Base-by-base conservation (phyloP, 2,329 filamentous ascomycete genomes). In the Sporothrix protearum region DNA sequence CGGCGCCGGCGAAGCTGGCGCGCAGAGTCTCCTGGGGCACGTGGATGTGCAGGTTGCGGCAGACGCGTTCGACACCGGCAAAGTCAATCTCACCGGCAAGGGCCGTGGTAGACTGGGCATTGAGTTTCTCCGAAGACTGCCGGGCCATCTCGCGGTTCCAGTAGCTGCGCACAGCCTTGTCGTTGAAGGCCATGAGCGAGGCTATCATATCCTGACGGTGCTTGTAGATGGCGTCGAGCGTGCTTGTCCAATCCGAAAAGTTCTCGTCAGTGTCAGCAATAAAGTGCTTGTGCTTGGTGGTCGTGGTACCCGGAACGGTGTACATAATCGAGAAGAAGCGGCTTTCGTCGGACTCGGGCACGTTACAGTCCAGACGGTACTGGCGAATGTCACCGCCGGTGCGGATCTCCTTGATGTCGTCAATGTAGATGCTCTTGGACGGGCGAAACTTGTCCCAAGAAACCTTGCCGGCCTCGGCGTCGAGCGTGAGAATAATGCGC, bases 251-350 rank as follows among this genome's bases (percentile, higher is more conserved):
- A 33, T 92, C 84, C 39, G 89, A 85, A 76, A 95, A 91, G 8
- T 89, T 88, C 75, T 89, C 87, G 63, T 89, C 84, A 73, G 91
- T 90, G 12, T 91, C 90, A 33, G 94, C 93, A 71, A 97, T 89
- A 68, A 99, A 85, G 80, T 98, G 94, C 83, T 98, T 89, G 9
- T 91, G 91, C 80, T 97, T 97, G 76, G 89, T 91, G 78, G 93
- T 95, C 9, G 91, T 90, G 73, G 90, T 91, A 76, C 93, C 92
- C 0, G 91, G 89, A 49, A 93, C 87, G 0, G 89, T 88, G 80
- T 97, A 97, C 69, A 97, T 87, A 75, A 99, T 93, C 36, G 94
- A 96, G 78, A 98, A 95, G 87, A 94, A 97, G 16, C 89, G 88
- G 8, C 85, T 82, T 76, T 94, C 91, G 51, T 89, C 87, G 6